These are phyloP conservation scores for Calamus simplicifolius DNA, from an alignment of 176 grass and related monocot species.

Conservation along the genomic window DNA sequence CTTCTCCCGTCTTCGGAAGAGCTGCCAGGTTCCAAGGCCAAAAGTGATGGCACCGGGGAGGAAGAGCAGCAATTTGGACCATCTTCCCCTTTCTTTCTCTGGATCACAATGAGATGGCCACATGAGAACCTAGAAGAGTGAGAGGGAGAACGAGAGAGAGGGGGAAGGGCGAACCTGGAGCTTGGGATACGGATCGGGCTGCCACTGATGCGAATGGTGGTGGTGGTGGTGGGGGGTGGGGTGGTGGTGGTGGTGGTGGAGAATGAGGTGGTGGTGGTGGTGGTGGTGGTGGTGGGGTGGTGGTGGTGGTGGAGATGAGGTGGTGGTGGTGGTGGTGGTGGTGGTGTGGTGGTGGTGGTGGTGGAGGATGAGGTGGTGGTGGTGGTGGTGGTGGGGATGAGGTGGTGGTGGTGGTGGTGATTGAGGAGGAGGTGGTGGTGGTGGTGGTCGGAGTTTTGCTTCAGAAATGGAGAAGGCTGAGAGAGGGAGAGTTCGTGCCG, in stretches of 20 bases:
- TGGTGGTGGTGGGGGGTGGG: no score
- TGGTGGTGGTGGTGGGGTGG: no score
- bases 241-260: no score
- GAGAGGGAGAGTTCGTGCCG: constrained; percentile 10
- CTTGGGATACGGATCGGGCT: constrained; percentile 25
- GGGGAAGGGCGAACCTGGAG: constrained; percentile 2
- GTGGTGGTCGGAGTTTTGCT: constrained; percentile 15
- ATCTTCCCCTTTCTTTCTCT: constrained; percentile 56
- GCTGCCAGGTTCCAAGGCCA: constrained; percentile 93
- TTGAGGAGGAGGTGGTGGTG: no score
- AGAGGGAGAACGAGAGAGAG: background rate
- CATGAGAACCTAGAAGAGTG: background rate
- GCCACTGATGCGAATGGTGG: constrained; percentile 7
- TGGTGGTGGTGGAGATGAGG: no score
- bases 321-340: no score
- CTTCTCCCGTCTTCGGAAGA: constrained; percentile 93
- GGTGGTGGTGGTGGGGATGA: no score
- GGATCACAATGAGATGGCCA: constrained; percentile 3
- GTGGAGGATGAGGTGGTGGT: no score
- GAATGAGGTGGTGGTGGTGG: no score
- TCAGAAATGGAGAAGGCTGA: constrained; percentile 19
- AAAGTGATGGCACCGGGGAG: constrained; percentile 88
- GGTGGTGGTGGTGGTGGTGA: no score
- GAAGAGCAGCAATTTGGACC: constrained; percentile 82
- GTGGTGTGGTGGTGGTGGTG: no score